Conservation (phyloP, 2,329 filamentous ascomycete genomes). For the Exophiala bonariae region DNA sequence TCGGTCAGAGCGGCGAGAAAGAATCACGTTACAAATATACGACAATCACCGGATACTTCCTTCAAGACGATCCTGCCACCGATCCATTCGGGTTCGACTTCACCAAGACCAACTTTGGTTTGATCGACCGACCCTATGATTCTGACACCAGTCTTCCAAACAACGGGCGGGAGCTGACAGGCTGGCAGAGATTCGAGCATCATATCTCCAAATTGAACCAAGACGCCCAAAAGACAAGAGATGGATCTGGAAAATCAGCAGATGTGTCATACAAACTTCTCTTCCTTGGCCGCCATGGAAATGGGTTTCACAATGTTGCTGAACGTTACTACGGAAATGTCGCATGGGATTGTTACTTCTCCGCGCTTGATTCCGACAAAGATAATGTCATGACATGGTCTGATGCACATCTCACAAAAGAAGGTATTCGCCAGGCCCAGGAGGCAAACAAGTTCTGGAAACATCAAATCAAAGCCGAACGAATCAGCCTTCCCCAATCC, state of each 20-base stretch:
- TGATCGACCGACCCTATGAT: conserved; percentile 48
- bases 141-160: conserved; percentile 34
- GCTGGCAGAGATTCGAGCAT: conserved; percentile 57
- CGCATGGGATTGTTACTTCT: conserved; percentile 64
- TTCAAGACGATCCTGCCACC: conserved; percentile 50
- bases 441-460: conserved; percentile 51
- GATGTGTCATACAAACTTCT: conserved; percentile 54
- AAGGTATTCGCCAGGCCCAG: conserved; percentile 54
- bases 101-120: conserved; percentile 45
- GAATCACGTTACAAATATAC: conserved; percentile 15
- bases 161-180: conserved; percentile 39
- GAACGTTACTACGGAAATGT: conserved; percentile 58
- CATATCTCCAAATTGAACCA: conserved; percentile 51
- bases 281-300: conserved; percentile 61
- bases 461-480: conserved; percentile 44
- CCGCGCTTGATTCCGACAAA: conserved; percentile 51
- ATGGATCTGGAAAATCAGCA: neutral
- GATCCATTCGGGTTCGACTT: conserved; percentile 50
- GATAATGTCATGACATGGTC: conserved; percentile 57
- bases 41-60: conserved; percentile 21
- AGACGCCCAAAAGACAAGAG: conserved; percentile 26
- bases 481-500: conserved; percentile 53
- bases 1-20: conserved; percentile 1
- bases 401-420: conserved; percentile 58
- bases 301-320: conserved; percentile 63